Conservation (phyloP, 768 basidiomycete genomes). For the Saitozyma sp. region DNA sequence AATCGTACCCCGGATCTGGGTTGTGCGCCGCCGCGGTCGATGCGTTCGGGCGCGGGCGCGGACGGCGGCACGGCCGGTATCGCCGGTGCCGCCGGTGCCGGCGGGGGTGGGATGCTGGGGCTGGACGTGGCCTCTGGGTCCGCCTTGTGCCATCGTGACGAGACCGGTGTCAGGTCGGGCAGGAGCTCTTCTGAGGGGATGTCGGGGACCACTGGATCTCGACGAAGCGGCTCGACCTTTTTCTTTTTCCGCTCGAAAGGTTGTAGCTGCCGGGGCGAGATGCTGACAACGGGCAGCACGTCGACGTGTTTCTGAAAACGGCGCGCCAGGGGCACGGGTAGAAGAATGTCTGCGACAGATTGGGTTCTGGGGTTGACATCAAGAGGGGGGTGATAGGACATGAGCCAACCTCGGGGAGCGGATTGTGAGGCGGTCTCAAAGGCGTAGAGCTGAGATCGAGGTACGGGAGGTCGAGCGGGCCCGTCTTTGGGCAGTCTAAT, state of each 20-base stretch:
- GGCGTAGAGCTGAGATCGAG: conserved; percentile 12
- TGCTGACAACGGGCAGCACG: conserved; percentile 33
- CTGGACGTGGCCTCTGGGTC: no score
- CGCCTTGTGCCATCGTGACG: no score
- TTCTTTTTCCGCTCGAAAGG: conserved; percentile 39
- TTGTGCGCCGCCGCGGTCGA: conserved; percentile 14
- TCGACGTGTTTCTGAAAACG: conserved; percentile 23
- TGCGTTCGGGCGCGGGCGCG: background rate
- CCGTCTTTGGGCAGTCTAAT: conserved; percentile 42
- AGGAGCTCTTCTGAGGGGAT: conserved; percentile 1
- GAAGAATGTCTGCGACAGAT: conserved; percentile 46
- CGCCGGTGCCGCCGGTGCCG: background rate
- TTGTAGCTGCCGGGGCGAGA: conserved; percentile 34
- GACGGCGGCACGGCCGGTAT: background rate
- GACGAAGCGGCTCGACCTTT: background rate
- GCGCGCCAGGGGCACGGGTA: conserved; percentile 22
- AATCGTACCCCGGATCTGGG: conserved; percentile 45
- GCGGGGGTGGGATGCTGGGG: background rate
- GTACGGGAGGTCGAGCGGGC: conserved; percentile 12
- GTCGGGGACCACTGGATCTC: background rate
- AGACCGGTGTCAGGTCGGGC: background rate
- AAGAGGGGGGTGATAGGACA: conserved; percentile 48
- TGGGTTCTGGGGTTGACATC: conserved; percentile 38
- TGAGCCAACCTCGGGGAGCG: conserved; percentile 24
- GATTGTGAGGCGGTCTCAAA: conserved; percentile 17